A percentile compares a stretch with the other conserved stretches of the same genome.
These are phyloP conservation scores for Gillenia trifoliata DNA, from an alignment of 306 rosid species.

Conservation along the genomic window DNA sequence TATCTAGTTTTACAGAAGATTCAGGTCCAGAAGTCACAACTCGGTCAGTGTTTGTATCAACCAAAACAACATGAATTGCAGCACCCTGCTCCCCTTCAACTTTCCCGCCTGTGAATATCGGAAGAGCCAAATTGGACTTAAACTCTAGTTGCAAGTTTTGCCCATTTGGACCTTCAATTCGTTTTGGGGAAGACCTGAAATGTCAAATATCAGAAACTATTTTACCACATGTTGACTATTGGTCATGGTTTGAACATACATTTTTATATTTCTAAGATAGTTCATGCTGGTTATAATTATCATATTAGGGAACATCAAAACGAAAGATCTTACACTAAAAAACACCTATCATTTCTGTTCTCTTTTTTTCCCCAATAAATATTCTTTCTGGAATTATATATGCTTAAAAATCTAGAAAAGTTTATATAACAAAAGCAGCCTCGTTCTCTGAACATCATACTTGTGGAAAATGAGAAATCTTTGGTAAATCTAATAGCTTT, in stretches of 20 bases:
- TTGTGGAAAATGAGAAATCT: background rate
- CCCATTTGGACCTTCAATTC: constrained; percentile 92
- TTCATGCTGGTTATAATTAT: background rate
- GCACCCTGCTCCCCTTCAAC: constrained; percentile 99
- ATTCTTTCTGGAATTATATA: background rate
- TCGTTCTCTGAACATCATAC: background rate
- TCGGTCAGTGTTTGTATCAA: constrained; percentile 55
- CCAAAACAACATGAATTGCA: constrained; percentile 76
- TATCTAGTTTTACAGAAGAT: constrained; percentile 70
- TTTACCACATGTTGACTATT: background rate
- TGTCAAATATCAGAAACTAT: constrained; percentile 19
- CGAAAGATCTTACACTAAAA: background rate
- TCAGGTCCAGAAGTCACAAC: constrained; percentile 73
- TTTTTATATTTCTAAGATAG: background rate
- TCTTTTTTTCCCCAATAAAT: background rate
- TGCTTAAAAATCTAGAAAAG: background rate
- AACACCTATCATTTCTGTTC: background rate
- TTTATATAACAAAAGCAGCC: background rate
- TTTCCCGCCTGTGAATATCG: constrained; percentile 98
- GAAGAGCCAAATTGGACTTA: constrained; percentile 85
- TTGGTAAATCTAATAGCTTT: background rate
- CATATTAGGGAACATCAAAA: background rate
- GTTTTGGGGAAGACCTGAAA: constrained; percentile 94
- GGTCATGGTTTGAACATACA: background rate
- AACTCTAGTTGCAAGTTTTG: constrained; percentile 78